A percentile compares a stretch with the other conserved stretches of the same genome.
Conservation (phyloP, 2,329 filamentous ascomycete species). For the Fusarium sp. region DNA sequence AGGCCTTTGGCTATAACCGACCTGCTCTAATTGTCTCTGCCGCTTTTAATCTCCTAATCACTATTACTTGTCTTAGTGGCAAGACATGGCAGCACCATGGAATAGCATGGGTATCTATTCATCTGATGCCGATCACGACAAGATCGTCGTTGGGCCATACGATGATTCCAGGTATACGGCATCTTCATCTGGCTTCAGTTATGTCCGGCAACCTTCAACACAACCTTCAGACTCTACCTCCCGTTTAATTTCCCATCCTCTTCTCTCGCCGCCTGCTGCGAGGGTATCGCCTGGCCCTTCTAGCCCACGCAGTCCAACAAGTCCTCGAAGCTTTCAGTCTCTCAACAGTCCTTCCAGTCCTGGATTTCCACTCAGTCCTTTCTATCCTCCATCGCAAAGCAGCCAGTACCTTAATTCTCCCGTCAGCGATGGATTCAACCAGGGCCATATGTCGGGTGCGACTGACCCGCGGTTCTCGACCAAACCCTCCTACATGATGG, state of each 20-base stretch:
- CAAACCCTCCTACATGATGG: conserved; percentile 29
- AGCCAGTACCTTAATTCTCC: conserved; percentile 34
- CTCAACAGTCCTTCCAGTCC: conserved; percentile 31
- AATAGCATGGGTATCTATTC: conserved; percentile 30
- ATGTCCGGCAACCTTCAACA: conserved; percentile 34
- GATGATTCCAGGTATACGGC: conserved; percentile 32
- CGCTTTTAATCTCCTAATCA: not conserved
- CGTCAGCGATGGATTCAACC: conserved; percentile 35
- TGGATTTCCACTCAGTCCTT: conserved; percentile 36
- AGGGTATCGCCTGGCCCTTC: conserved; percentile 28
- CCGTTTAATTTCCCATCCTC: conserved; percentile 27
- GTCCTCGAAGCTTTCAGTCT: conserved; percentile 28
- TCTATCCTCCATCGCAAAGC: conserved; percentile 32
- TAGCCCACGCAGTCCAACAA: conserved; percentile 33
- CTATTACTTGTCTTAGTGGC: conserved; percentile 3
- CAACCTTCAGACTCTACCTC: conserved; percentile 40
- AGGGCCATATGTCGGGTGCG: conserved; percentile 18
- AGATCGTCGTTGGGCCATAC: conserved; percentile 27
- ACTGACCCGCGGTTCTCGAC: conserved; percentile 15
- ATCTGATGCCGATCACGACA: conserved; percentile 20
- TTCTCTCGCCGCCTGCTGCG: conserved; percentile 41
- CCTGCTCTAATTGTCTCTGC: not conserved
- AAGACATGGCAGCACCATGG: conserved; percentile 39
- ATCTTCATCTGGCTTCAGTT: conserved; percentile 36
- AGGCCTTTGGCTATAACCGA: conserved; percentile 8